phyloP scores from a whole-genome alignment of 2,329 filamentous ascomycete genomes.

The Tolypocladium tundrense region DNA sequence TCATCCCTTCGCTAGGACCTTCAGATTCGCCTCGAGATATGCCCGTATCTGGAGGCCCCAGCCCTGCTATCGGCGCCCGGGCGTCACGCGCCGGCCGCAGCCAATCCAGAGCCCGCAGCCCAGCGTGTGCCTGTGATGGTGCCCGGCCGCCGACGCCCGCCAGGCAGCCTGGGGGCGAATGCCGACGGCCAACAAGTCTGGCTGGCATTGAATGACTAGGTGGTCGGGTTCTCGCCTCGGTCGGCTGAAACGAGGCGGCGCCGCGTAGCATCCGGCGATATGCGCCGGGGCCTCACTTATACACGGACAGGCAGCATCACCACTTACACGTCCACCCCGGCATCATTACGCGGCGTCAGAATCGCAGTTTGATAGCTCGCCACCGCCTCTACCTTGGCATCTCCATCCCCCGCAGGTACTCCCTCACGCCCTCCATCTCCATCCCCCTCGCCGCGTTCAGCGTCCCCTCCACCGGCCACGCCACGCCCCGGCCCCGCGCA shows the following conservation, averaged over 20 bases:
- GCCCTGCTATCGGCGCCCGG: not conserved
- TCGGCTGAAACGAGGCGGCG: not conserved
- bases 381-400: not conserved
- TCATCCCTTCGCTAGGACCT: too few relatives aligned
- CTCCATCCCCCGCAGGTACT: conserved; percentile 20
- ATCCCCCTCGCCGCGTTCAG: conserved; percentile 42
- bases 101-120: not conserved
- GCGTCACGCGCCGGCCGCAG: not conserved
- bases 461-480: conserved; percentile 44
- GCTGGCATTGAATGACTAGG: not conserved
- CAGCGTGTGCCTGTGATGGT: not conserved
- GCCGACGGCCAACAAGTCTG: not conserved
- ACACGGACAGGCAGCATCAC: not conserved
- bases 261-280: not conserved
- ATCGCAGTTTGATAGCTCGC: not conserved
- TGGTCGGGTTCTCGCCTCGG: too few relatives aligned
- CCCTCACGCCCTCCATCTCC: conserved; percentile 28
- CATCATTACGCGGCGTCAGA: not conserved
- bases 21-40: too few relatives aligned
- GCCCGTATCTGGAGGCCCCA: not conserved
- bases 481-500: conserved; percentile 45
- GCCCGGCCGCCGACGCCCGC: not conserved
- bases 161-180: not conserved
- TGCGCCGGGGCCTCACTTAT: not conserved
- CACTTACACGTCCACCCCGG: not conserved